phyloP scores from a whole-genome alignment of 2,329 filamentous ascomycete species.

The Fusarium mangiferae region DNA sequence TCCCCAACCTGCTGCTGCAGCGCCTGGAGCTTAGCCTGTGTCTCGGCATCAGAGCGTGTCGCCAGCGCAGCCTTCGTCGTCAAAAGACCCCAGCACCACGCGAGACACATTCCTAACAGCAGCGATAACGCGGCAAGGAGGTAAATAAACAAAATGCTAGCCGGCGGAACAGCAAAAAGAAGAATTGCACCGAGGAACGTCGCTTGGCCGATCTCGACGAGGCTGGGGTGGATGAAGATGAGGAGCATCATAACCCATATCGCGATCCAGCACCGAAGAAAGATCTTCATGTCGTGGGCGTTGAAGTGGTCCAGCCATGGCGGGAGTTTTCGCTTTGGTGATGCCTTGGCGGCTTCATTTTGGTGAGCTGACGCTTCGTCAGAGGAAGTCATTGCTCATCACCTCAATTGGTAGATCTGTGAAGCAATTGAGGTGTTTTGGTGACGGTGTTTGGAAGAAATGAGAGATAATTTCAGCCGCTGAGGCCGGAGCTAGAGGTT shows the following conservation, averaged over 20 bases:
- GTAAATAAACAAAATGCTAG: constrained; percentile 58
- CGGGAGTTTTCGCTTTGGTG: constrained; percentile 32
- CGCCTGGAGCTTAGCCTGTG: constrained; percentile 46
- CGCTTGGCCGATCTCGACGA: constrained; percentile 54
- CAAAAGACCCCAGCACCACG: constrained; percentile 61
- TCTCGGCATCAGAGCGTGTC: constrained; percentile 52
- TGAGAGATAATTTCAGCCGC: neutral
- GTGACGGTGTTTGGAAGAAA: neutral
- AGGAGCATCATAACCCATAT: constrained; percentile 58
- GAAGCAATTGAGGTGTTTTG: neutral
- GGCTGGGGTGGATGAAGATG: constrained; percentile 57
- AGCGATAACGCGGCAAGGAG: constrained; percentile 55
- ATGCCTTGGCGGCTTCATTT: neutral
- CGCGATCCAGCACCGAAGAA: constrained; percentile 59
- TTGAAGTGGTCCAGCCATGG: constrained; percentile 59
- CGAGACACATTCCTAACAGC: constrained; percentile 57
- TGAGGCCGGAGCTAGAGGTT: neutral
- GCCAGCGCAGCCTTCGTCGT: constrained; percentile 60
- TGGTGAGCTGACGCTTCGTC: constrained; percentile 1
- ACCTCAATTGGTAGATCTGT: neutral
- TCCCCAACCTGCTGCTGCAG: constrained; percentile 51
- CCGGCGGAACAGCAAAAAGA: constrained; percentile 57
- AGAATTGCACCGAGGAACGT: constrained; percentile 57
- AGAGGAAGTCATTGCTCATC: neutral
- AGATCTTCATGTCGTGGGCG: constrained; percentile 55